Evolutionary conservation across 179 eudicot genomes (phyloP), one percentile per base, ranked within the genome.

Genomic region (Pouteria campechiana): DNA sequence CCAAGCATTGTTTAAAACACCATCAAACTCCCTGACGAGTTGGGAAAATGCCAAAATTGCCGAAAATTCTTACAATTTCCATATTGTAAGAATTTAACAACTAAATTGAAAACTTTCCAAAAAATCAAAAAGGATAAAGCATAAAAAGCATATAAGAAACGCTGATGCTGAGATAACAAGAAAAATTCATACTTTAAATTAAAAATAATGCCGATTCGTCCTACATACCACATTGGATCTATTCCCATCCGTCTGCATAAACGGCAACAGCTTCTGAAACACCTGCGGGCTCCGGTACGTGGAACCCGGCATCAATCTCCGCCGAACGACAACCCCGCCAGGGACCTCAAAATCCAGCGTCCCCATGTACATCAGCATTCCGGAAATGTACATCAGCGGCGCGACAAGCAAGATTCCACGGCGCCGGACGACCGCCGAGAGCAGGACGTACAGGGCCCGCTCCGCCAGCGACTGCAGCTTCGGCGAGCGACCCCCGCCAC

Each of bases 341-440:
- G 57, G 72, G 52, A 62, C 57, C 46, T 81, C 83, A 44, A 85
- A 53, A 17, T 79, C 79, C 46, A 78, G 40, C 28, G 75, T 73
- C 15, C 95, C 89, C 89, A 89, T 81, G 55, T 89, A 89, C 72
- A 85, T 13, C 70, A 89, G 60, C 94, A 88, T 84, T 21, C 88
- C 92, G 2, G 77, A 45, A 53, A 90, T 73, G 44, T 90, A 86
- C 70, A 90, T 38, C 65, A 90, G 48, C 0, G 98, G 98, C 3
- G 93, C 95, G 25, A 81, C 51, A 46, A 87, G 63, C 7, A 90
- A 53, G 61, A 92, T 70, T 38, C 99, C 92, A 51, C 83, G 72
- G 40, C 94, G 62, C 62, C 88, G 67, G 34, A 82, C 82, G 31
- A 73, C 81, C 6, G 79, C 56, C 13, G 94, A 61, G 30, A 92